Evolutionary conservation across 164 flowering plant genomes (phyloP), one percentile per base, ranked within the genome.

Genomic region (Piper betle): DNA sequence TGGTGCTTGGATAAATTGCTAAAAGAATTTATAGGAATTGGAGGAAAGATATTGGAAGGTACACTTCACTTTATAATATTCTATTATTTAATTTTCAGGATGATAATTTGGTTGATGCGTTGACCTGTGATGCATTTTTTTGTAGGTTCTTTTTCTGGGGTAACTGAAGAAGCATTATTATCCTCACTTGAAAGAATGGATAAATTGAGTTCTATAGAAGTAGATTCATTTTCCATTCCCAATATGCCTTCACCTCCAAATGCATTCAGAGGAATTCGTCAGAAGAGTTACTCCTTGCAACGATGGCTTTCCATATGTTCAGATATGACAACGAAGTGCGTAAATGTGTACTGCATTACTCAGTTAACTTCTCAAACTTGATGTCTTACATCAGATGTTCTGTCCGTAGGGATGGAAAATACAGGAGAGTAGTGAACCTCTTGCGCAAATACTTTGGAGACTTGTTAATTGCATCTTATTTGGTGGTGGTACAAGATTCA

Each of bases 381-480:
- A 55, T 40, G 9, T 41, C 42, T 25, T 4, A 53, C 41, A 57
- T 57, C 17, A 43, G 55, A 55, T 15, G 37, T 50, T 18, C 55
- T 42, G 13, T 7, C 61, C 64, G 70, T 59, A 92, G 98, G 79
- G 76, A 76, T 66, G 96, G 97, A 55, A 80, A 62, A 66, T 88
- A 86, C 69, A 67, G 79, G 41, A 54, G 69, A 37, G 72, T 73
- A 15, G 58, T 69, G 57, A 86, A 85, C 74, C 73, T 88, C 62
- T 87, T 93, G 25, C 85, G 97, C 60, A 88, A 86, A 72, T 90
- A 83, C 80, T 84, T 93, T 57, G 97, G 98, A 50, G 98, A 93
- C 77, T 72, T 82, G 70, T 58, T 93, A 25, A 88, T 93, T 71
- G 90, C 91, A 68, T 84, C 91, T 50, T 93, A 93, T 77, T 68